Percentiles rank a stretch among this genome's conserved stretches.
These are phyloP conservation scores for Austroboletus eburneus DNA, from an alignment of 768 basidiomycete genomes.

Conservation along the genomic window DNA sequence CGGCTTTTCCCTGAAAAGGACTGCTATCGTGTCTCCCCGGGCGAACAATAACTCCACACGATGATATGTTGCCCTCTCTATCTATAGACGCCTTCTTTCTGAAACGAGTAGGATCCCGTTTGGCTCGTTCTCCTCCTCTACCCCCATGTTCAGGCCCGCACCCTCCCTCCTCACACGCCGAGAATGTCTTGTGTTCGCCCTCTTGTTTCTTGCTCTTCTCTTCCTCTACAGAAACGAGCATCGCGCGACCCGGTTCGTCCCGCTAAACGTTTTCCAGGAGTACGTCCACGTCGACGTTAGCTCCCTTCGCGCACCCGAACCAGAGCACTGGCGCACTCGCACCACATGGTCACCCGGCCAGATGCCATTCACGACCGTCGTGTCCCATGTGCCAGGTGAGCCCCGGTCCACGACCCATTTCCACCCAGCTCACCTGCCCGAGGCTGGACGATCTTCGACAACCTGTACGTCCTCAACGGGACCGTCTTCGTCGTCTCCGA, in stretches of 20 bases:
- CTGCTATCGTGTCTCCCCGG: no score
- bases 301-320: no score
- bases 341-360: slow-evolving; percentile 36
- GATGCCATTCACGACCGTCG: slow-evolving; percentile 59
- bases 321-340: slow-evolving; percentile 25
- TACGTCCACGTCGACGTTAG: no score
- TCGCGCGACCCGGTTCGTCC: not conserved
- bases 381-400: slow-evolving; percentile 79
- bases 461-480: slow-evolving; percentile 76
- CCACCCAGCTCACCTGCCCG: not conserved
- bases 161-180: not conserved
- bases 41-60: no score
- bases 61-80: not conserved
- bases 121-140: not conserved
- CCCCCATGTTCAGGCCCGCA: not conserved
- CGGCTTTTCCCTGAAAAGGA: no score
- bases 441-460: slow-evolving; percentile 93
- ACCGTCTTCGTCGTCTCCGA: slow-evolving; percentile 81
- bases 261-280: not conserved
- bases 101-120: no score
- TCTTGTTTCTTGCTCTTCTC: not conserved
- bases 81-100: no score
- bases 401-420: slow-evolving; percentile 46
- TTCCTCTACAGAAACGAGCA: not conserved
- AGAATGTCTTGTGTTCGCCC: not conserved